A percentile compares a stretch with the other conserved stretches of the same genome.
These are phyloP conservation scores for Effrenium voratum DNA, from an alignment of 73 alveolate genomes.

Conservation along the genomic window DNA sequence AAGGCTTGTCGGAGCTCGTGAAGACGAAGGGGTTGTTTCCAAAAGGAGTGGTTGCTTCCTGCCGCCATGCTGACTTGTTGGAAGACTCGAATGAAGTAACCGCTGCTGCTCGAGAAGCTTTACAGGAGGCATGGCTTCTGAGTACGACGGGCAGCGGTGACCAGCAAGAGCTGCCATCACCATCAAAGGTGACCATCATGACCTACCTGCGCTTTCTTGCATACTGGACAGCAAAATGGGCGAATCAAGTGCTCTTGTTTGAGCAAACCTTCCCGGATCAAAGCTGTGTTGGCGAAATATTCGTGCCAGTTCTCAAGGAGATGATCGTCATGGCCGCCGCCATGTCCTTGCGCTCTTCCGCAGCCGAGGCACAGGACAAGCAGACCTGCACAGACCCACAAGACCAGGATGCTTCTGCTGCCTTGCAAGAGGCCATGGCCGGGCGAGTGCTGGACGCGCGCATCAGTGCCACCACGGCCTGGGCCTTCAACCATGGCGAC, in stretches of 20 bases:
- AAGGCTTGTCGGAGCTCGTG: conserved; percentile 5
- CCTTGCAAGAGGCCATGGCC: conserved; percentile 51
- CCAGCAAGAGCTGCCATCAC: background rate
- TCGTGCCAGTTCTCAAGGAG: background rate
- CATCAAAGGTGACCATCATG: conserved; percentile 5
- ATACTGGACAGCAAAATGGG: conserved; percentile 17
- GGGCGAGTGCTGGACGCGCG: conserved; percentile 12
- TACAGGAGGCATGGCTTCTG: conserved; percentile 10
- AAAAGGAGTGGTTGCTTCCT: background rate
- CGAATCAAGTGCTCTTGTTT: background rate
- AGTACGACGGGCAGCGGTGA: background rate
- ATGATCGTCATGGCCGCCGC: conserved; percentile 55
- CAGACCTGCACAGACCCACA: background rate
- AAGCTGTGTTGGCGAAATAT: background rate
- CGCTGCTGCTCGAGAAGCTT: background rate
- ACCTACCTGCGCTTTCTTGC: conserved; percentile 23
- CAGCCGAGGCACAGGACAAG: conserved; percentile 26
- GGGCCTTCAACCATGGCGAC: conserved; percentile 51
- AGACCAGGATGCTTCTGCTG: background rate
- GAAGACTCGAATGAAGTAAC: background rate
- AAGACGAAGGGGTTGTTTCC: conserved; percentile 21
- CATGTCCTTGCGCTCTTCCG: conserved; percentile 23
- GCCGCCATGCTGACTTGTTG: background rate
- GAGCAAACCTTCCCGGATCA: background rate
- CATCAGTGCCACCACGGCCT: conserved; percentile 2